Base-by-base conservation (phyloP, 106 monocot species). In the Dioscorea dumetorum region DNA sequence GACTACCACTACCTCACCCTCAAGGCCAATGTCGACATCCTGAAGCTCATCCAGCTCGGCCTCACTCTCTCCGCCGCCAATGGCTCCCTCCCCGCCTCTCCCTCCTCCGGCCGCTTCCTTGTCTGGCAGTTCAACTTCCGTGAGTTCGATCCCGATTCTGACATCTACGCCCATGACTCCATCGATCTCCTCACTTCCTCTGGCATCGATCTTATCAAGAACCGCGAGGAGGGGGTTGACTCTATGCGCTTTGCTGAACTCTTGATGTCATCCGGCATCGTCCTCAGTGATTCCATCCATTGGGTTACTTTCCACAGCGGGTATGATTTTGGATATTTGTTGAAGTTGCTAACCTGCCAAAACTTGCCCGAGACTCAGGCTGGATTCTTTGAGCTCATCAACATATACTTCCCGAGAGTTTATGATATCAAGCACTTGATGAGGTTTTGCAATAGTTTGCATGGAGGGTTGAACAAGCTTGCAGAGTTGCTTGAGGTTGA, bases 91-190 rank as follows among this genome's bases (percentile, higher is more conserved):
- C 63, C 63, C 13, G 16, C 63, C 15, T 33, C 34, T 14, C 33
- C 15, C 4, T 18, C 54, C 54, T 14, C 13, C 34, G 12, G 18
- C 33, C 13, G 13, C 12, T 10, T 8, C 32, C 15, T 54, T 16
- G 65, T 66, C 2, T 66, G 65, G 65, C 48, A 66, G 48, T 66
- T 66, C 65, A 66, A 66, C 65, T 66, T 66, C 65, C 41, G 49
- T 0, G 65, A 66, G 65, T 66, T 66, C 65, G 41, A 66, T 48
- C 48, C 48, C 4, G 49, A 16, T 20, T 4, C 4, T 19, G 34
- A 66, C 49, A 6, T 49, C 48, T 21, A 49, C 34, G 49, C 41
- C 7, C 48, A 48, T 5, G 48, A 48, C 21, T 66, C 65, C 48
- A 49, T 66, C n/a, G 48, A 49, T 2, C n/a, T 66, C 22, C 65